A percentile compares a stretch with the other conserved stretches of the same genome.
Evolutionary conservation across 805 yeast species (phyloP).

Genomic region (Kluyveromyces siamensis): DNA sequence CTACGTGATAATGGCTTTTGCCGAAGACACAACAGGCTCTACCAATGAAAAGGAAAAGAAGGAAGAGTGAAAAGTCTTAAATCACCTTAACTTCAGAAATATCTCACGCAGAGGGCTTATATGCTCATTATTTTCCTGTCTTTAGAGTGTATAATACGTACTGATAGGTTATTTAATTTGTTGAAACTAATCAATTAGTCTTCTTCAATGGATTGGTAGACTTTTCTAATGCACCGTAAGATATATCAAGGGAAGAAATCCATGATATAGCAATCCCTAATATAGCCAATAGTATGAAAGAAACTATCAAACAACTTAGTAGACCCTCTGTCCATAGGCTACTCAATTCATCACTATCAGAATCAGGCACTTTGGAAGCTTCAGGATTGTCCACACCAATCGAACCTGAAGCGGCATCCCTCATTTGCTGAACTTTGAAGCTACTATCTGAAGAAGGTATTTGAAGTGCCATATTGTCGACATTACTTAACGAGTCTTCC

Average conservation of each 20-base stretch:
- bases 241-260: slow-evolving; percentile 61
- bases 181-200: slow-evolving; percentile 11
- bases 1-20: slow-evolving; percentile 65
- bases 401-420: not conserved
- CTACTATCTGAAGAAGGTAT: not conserved
- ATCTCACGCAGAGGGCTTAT: not conserved
- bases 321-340: slow-evolving; percentile 45
- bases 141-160: not conserved
- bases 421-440: not conserved
- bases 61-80: slow-evolving; percentile 26
- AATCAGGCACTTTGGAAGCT: not conserved
- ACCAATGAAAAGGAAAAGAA: slow-evolving; percentile 28
- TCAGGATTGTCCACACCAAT: slow-evolving; percentile 1
- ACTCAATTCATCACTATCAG: slow-evolving; percentile 19
- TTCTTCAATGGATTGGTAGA: slow-evolving; percentile 28
- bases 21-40: slow-evolving; percentile 43
- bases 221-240: slow-evolving; percentile 76
- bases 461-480: slow-evolving; percentile 16
- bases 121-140: not conserved
- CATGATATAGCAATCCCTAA: slow-evolving; percentile 59
- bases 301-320: slow-evolving; percentile 63
- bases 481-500: slow-evolving; percentile 13
- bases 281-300: slow-evolving; percentile 48
- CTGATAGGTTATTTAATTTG: not conserved
- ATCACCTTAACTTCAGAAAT: not conserved